Conservation (phyloP, 441 rosid species). For the Mallotus japonicus region DNA sequence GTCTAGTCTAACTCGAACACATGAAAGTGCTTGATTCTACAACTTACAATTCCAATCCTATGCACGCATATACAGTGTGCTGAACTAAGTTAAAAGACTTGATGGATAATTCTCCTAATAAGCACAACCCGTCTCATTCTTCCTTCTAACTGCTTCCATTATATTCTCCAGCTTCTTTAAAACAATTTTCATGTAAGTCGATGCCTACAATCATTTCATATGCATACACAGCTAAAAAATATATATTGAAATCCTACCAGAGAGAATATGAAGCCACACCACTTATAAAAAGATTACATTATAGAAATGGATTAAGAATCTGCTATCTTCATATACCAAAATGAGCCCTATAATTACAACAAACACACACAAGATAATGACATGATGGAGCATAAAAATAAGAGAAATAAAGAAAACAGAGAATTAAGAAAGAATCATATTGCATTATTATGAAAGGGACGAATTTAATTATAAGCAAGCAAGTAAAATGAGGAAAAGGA, state of each 20-base stretch:
- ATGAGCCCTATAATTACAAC: background rate
- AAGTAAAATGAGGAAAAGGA: constrained; percentile 41
- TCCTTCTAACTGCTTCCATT: background rate
- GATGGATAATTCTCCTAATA: background rate
- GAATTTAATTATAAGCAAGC: background rate
- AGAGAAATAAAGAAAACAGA: constrained; percentile 6
- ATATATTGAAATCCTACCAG: background rate
- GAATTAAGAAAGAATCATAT: background rate
- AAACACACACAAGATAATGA: background rate
- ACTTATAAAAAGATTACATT: background rate
- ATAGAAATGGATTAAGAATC: background rate
- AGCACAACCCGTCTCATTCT: background rate
- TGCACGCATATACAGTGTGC: background rate
- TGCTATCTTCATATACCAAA: constrained; percentile 3
- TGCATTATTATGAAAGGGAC: background rate
- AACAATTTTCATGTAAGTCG: background rate
- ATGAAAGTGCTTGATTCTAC: background rate
- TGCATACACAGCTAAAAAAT: background rate
- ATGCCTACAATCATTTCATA: background rate
- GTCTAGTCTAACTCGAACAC: too few species aligned
- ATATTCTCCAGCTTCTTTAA: background rate
- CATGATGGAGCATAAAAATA: background rate
- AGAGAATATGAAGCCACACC: background rate
- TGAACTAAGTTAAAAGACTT: background rate
- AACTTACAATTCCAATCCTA: background rate